Evolutionary conservation across 768 basidiomycete genomes (phyloP).

Genomic region (Boletus rex-veris): DNA sequence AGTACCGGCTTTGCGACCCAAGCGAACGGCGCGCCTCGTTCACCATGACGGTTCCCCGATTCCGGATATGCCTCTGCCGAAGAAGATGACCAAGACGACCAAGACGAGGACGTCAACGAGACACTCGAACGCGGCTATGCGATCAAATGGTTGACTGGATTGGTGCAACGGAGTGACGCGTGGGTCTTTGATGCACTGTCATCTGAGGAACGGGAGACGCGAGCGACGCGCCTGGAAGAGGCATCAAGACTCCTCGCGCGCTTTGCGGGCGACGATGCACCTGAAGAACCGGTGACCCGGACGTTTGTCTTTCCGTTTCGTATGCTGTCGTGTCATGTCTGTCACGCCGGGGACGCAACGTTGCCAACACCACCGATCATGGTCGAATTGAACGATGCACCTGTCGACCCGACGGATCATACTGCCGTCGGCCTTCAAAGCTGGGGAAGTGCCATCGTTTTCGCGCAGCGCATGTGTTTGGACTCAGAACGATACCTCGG

Average conservation of each 20-base stretch:
- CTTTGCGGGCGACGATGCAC: conserved; percentile 43
- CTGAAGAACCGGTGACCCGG: conserved; percentile 45
- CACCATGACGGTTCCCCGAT: conserved; percentile 52
- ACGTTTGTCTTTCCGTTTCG: conserved; percentile 47
- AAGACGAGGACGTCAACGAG: conserved; percentile 12
- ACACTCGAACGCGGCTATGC: conserved; percentile 59
- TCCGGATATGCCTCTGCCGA: conserved; percentile 79
- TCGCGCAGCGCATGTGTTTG: conserved; percentile 60
- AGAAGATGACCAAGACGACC: conserved; percentile 46
- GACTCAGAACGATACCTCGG: conserved; percentile 41
- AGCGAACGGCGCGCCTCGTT: conserved; percentile 20
- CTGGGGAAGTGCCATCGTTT: conserved; percentile 75
- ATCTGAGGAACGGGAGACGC: conserved; percentile 38
- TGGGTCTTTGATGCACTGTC: conserved; percentile 38
- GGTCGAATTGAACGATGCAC: conserved; percentile 68
- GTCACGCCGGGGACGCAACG: neutral
- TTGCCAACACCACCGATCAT: conserved; percentile 23
- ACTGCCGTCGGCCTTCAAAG: conserved; percentile 82
- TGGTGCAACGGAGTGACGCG: conserved; percentile 55
- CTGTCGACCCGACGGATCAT: conserved; percentile 61
- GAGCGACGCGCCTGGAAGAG: conserved; percentile 48
- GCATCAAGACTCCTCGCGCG: conserved; percentile 55
- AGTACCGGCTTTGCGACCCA: conserved; percentile 25
- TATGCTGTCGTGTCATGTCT: conserved; percentile 4
- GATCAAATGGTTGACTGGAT: conserved; percentile 73